These are phyloP conservation scores for Malus orientalis DNA, from an alignment of 306 rosid genomes.

Conservation along the genomic window DNA sequence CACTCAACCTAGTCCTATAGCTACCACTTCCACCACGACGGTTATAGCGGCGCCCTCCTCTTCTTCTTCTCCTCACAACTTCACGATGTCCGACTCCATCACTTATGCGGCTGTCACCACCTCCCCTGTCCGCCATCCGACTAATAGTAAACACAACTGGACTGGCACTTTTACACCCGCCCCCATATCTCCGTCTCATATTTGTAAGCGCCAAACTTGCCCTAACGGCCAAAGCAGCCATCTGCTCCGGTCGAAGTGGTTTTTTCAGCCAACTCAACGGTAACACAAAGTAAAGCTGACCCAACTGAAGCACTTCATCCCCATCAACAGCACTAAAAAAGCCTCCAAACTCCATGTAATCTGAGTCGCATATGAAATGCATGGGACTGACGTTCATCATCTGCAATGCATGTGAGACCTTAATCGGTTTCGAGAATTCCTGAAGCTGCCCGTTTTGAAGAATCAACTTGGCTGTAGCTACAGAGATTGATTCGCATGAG, in stretches of 20 bases:
- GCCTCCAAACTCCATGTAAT: constrained; percentile 16
- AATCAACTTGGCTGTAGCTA: constrained; percentile 9
- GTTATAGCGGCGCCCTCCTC: not conserved
- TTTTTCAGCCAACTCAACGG: constrained; percentile 12
- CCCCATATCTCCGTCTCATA: not conserved
- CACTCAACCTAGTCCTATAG: constrained; percentile 1
- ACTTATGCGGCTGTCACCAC: not conserved
- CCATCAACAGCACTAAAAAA: not conserved
- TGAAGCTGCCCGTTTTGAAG: constrained; percentile 19
- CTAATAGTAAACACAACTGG: constrained; percentile 1
- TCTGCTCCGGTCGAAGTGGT: constrained; percentile 9
- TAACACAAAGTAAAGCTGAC: constrained; percentile 20
- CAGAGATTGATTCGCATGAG: not conserved
- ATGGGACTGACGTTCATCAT: not conserved
- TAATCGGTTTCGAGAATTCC: constrained; percentile 20
- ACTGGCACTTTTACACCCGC: not conserved
- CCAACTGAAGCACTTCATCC: constrained; percentile 20
- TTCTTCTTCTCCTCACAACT: not conserved
- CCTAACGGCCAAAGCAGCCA: constrained; percentile 20
- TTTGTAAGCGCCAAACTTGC: constrained; percentile 10
- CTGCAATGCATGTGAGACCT: constrained; percentile 13
- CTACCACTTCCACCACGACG: not conserved
- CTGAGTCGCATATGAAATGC: constrained; percentile 15
- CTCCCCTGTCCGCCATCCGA: not conserved
- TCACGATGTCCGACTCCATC: not conserved